Base-by-base conservation (phyloP, 306 rosid species). In the Castanea crenata region DNA sequence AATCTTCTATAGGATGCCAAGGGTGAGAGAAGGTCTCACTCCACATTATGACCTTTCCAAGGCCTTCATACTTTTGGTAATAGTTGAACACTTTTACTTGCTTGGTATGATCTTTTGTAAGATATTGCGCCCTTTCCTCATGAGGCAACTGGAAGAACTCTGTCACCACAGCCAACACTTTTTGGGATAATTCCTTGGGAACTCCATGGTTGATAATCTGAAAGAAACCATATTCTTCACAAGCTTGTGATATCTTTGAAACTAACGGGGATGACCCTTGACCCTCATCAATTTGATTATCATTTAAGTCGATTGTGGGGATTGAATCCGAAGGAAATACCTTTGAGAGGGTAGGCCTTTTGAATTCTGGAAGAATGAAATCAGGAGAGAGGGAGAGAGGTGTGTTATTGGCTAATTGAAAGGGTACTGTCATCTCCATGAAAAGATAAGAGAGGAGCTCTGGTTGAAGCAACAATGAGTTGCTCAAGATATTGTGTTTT, bases 171-270 rank as follows among this genome's bases (percentile, higher is more conserved):
- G 80, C 13, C 71, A 86, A 19, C 72, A 79, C 83, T 68, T 71
- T 81, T 5, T 34, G 44, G 69, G 87, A 88, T 49, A 86, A 29
- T 4, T 75, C 73, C 34, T 78, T n/a, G 31, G 92, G 85, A 62
- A 85, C 79, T 59, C 89, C 91, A 49, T 88, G 94, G 81, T 86
- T 85, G 67, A 79, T 88, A 71, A 86, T 46, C 55, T 77, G 88
- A 67, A 86, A 86, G 83, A 86, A 88, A 18, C 87, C 92, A 63
- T 72, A 86, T 19, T 80, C 89, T 23, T 85, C 85, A 76, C 90
- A 87, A 55, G 91, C 92, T 57, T 82, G 71, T 55, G 89, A 73
- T 27, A 86, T 76, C 44, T 79, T 76, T 46, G 58, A 74, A 80
- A 86, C 67, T 9, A 88, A 23, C 3, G 54, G 16, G 54, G 54